phyloP scores from a whole-genome alignment of 805 yeast species.

The Yarrowia phangngaensis region DNA sequence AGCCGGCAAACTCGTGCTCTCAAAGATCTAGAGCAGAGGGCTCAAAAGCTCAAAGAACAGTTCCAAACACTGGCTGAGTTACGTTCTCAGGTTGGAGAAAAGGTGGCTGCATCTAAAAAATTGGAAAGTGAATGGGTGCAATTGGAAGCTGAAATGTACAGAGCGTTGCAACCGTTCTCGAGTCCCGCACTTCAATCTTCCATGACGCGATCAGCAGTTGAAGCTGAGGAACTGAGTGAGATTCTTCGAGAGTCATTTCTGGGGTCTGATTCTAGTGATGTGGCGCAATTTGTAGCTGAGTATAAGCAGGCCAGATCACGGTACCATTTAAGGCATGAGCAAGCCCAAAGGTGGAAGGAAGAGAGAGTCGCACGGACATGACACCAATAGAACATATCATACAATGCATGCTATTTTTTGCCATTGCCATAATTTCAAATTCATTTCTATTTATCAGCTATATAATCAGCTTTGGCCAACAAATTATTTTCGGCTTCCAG shows the following conservation, averaged over 20 bases:
- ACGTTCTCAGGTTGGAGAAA: constrained; percentile 12
- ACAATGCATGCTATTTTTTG: background rate
- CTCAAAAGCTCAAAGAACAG: constrained; percentile 33
- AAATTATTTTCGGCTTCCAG: constrained; percentile 10
- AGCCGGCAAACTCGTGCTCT: constrained; percentile 20
- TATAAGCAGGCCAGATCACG: constrained; percentile 44
- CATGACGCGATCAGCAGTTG: constrained; percentile 37
- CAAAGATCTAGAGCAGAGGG: constrained; percentile 10
- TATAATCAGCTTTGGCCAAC: constrained; percentile 6
- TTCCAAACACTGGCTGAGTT: constrained; percentile 35
- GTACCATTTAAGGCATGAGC: constrained; percentile 48
- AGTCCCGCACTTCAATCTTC: constrained; percentile 38
- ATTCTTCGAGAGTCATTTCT: constrained; percentile 40
- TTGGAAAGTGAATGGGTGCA: constrained; percentile 40
- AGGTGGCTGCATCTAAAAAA: constrained; percentile 33
- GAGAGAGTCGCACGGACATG: constrained; percentile 38
- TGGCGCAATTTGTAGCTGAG: constrained; percentile 43
- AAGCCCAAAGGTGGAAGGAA: constrained; percentile 48
- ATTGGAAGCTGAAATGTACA: constrained; percentile 40
- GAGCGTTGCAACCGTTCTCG: constrained; percentile 41
- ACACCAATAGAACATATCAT: background rate
- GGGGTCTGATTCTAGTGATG: constrained; percentile 33
- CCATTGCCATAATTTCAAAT: background rate
- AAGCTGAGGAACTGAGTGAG: constrained; percentile 40
- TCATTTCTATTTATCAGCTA: background rate